phyloP scores from a whole-genome alignment of 371 early-diverging fungal species.

The Zancudomyces culisetae region DNA sequence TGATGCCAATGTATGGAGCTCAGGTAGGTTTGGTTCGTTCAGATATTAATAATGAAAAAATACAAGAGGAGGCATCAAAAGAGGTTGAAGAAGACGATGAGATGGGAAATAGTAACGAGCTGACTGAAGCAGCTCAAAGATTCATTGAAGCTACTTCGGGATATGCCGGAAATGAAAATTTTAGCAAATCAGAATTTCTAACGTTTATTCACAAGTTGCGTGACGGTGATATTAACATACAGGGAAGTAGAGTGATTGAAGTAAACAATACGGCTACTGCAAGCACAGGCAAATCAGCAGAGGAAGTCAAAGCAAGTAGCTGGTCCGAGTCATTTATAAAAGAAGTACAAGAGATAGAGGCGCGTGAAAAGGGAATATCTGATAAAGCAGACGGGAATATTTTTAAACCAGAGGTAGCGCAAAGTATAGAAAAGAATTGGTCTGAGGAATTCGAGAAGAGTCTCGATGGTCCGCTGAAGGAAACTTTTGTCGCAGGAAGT shows the following conservation, averaged over 20 bases:
- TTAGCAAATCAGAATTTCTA: slow-evolving; percentile 77
- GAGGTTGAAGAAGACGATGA: slow-evolving; percentile 11
- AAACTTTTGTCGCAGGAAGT: slow-evolving; percentile 25
- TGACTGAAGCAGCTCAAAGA: slow-evolving; percentile 68
- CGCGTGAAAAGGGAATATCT: slow-evolving; percentile 9
- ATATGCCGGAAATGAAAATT: slow-evolving; percentile 70
- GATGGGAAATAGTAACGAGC: slow-evolving; percentile 25
- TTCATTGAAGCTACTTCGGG: slow-evolving; percentile 54
- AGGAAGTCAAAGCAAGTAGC: slow-evolving; percentile 4
- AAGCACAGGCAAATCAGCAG: slow-evolving; percentile 10
- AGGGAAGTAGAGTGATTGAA: slow-evolving; percentile 64
- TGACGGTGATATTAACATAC: slow-evolving; percentile 69
- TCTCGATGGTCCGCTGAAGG: slow-evolving; percentile 19
- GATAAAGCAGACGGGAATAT: slow-evolving; percentile 28
- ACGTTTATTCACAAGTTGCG: slow-evolving; percentile 72
- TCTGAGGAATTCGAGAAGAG: slow-evolving; percentile 39
- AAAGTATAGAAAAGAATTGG: slow-evolving; percentile 36
- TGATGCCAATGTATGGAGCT: slow-evolving; percentile 3
- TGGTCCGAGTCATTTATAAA: slow-evolving; percentile 37
- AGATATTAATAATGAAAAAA: neutral
- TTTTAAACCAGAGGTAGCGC: slow-evolving; percentile 34
- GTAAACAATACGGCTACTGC: slow-evolving; percentile 25
- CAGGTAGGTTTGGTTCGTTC: neutral
- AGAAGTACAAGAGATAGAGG: slow-evolving; percentile 21
- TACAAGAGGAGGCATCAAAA: neutral